Evolutionary conservation across 2,329 filamentous ascomycete genomes (phyloP), one percentile per base, ranked within the genome.

Genomic region (Herpotrichia juniperi): DNA sequence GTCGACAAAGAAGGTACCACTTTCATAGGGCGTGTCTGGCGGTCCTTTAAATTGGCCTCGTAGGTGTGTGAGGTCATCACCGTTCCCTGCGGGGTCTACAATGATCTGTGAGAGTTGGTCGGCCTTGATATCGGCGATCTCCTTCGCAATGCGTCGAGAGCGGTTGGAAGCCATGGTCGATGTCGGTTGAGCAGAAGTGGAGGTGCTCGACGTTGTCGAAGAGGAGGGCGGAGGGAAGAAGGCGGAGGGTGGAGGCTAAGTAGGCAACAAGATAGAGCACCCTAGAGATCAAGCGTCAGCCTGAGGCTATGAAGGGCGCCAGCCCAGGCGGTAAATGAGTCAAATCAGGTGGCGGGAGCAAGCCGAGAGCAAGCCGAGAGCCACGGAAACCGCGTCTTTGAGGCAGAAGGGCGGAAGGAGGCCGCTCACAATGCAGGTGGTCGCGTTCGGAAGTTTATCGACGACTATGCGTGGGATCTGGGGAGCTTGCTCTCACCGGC

Each of bases 1-100:
- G 67, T 96, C 90, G 61, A 99, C 85, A 14, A 83, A 76, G 73
- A 86, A 99, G 24, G 82, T 87, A 34, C 92, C 94, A 17, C 91
- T 92, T 61, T 93, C 90, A 71, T 97, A 99, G 0, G 94, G 92
- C 1, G 93, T 96, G 59, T 96, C 92, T 30, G 93, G 92, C 1
- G 94, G 94, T 0, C 91, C 94, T 31, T 83, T 83, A 72, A 99
- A 94, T 51, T 86, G 84, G 51, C 93, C 94, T 61, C 87, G 87
- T 56, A 99, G 85, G 67, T 93, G 89, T 51, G 87, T 91, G 50
- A 97, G 78, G 74, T 92, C 89, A 57, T 85, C 82, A 42, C 83
- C 83, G 55, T 84, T 77, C 25, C 78, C 82, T 51, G 86, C 77
- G 1, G 87, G 82, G 47, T 85, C 79, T 12, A 90, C 90, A 25